These are phyloP conservation scores for Metschnikowia anglica DNA, from an alignment of 805 yeast genomes.

Conservation along the genomic window DNA sequence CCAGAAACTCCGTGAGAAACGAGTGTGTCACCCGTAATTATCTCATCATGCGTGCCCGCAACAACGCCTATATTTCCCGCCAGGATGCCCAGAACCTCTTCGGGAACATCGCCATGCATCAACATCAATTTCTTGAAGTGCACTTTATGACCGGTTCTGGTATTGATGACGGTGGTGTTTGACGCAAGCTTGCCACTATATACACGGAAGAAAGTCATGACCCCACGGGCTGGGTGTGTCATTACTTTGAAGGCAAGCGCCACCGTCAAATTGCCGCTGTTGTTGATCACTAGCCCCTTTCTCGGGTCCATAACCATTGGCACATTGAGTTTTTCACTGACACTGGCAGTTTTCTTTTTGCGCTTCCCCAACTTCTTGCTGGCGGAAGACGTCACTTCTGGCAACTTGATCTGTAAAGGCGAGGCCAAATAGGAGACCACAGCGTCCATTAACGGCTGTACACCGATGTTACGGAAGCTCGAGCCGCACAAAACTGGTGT, in stretches of 20 bases:
- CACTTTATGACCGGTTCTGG: slow-evolving; percentile 66
- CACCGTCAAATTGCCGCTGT: slow-evolving; percentile 60
- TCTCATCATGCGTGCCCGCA: slow-evolving; percentile 63
- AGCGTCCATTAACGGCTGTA: slow-evolving; percentile 80
- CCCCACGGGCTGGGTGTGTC: slow-evolving; percentile 79
- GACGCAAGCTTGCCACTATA: slow-evolving; percentile 75
- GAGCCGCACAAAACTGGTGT: slow-evolving; percentile 92
- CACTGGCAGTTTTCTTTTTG: slow-evolving; percentile 20
- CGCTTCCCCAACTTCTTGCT: slow-evolving; percentile 20
- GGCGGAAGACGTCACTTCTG: slow-evolving; percentile 46
- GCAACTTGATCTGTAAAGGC: slow-evolving; percentile 63
- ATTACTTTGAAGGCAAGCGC: slow-evolving; percentile 91
- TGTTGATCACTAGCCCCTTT: slow-evolving; percentile 52
- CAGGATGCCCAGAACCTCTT: slow-evolving; percentile 59
- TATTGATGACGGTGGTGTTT: slow-evolving; percentile 62
- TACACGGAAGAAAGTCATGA: slow-evolving; percentile 82
- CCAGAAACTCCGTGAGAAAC: slow-evolving; percentile 55
- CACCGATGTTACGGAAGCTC: slow-evolving; percentile 88
- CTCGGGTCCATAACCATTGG: slow-evolving; percentile 40
- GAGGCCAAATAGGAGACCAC: slow-evolving; percentile 76
- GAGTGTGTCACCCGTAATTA: slow-evolving; percentile 89
- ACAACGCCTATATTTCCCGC: slow-evolving; percentile 92
- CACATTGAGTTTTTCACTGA: slow-evolving; percentile 18
- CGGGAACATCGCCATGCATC: slow-evolving; percentile 87
- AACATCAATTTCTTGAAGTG: slow-evolving; percentile 66